phyloP scores from a whole-genome alignment of 139 green algal genomes.

The Coelastrella sp. region DNA sequence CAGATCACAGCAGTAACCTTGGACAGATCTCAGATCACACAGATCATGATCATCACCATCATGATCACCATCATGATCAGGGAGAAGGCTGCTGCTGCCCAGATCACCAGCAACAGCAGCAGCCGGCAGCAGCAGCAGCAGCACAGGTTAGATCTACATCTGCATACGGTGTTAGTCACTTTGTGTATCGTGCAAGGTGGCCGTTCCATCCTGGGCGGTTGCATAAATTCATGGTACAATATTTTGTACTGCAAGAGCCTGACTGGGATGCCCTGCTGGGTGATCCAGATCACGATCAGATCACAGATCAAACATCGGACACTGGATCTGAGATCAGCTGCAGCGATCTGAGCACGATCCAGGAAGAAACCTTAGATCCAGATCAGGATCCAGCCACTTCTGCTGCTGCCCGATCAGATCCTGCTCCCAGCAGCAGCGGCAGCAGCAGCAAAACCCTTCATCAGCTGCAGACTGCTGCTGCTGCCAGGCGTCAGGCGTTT shows the following conservation, averaged over 20 bases:
- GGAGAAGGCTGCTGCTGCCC: background rate
- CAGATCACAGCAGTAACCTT: slow-evolving; percentile 12
- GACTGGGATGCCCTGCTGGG: slow-evolving; percentile 51
- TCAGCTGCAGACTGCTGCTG: slow-evolving; percentile 36
- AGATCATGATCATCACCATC: background rate
- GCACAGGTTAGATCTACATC: slow-evolving; percentile 27
- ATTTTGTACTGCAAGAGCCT: slow-evolving; percentile 73
- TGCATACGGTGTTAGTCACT: slow-evolving; percentile 77
- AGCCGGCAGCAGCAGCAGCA: slow-evolving; percentile 42
- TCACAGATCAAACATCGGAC: background rate
- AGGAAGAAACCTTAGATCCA: background rate
- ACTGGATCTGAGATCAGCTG: background rate
- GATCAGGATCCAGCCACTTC: background rate
- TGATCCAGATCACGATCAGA: slow-evolving; percentile 22
- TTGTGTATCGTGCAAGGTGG: slow-evolving; percentile 75
- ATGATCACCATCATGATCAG: background rate
- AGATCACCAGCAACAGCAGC: background rate
- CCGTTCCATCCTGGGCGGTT: slow-evolving; percentile 86
- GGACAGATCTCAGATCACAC: background rate
- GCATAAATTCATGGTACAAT: slow-evolving; percentile 59
- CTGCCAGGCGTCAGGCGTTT: slow-evolving; percentile 24
- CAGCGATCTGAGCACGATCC: background rate
- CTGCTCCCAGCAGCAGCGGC: background rate
- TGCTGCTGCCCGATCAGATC: background rate
- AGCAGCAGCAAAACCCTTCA: background rate